Evolutionary conservation across 108 stramenopile genomes (phyloP).

Genomic region (Hondaea fermentalgiana): DNA sequence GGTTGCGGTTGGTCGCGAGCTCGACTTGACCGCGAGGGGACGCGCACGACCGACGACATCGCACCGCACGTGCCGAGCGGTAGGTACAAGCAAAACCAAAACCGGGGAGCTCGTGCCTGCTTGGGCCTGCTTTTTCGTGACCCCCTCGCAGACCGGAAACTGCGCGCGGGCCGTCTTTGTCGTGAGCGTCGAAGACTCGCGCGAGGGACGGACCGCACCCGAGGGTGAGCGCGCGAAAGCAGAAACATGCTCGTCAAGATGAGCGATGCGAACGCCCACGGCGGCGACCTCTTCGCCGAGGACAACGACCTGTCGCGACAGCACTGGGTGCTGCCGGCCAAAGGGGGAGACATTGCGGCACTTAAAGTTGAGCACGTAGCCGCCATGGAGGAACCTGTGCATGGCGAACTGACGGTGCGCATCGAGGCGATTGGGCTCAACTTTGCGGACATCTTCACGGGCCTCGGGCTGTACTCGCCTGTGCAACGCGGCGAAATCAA

Average conservation of each 20-base stretch:
- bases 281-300: neutral
- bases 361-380: neutral
- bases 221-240: neutral
- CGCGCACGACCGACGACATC: no score
- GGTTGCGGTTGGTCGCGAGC: no score
- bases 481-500: neutral
- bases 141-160: no score
- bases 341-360: neutral
- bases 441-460: conserved; percentile 45
- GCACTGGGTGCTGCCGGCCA: neutral
- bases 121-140: no score
- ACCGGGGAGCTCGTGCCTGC: no score
- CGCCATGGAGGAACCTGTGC: neutral
- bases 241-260: neutral
- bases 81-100: no score
- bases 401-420: neutral
- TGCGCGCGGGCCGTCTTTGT: no score
- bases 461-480: conserved; percentile 41
- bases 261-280: neutral
- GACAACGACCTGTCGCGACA: neutral
- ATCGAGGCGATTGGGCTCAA: conserved; percentile 42
- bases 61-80: no score
- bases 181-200: no score
- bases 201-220: no score
- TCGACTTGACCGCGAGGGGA: no score